Conservation (phyloP, 495 filamentous ascomycete genomes). For the Sphaerosporella brunnea region DNA sequence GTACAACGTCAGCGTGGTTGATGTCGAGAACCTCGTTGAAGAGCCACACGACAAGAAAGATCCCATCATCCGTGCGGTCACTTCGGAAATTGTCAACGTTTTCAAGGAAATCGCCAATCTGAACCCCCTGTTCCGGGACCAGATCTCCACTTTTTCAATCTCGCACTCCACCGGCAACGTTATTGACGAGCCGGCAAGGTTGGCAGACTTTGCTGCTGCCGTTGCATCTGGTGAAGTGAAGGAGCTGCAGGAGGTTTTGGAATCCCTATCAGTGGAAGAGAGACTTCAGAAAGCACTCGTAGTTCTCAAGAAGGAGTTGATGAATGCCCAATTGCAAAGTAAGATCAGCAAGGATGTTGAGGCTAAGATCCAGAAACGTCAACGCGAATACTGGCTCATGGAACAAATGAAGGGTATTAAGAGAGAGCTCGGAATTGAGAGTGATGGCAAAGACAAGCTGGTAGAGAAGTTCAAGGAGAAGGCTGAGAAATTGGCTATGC, state of each 20-base stretch:
- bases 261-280: conserved; percentile 72
- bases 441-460: conserved; percentile 93
- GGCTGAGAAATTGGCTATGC: conserved; percentile 86
- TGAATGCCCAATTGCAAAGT: conserved; percentile 90
- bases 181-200: conserved; percentile 78
- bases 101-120: conserved; percentile 90
- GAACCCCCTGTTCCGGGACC: conserved; percentile 91
- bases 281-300: conserved; percentile 75
- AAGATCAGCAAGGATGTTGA: conserved; percentile 99
- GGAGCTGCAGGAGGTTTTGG: conserved; percentile 88
- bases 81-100: conserved; percentile 92
- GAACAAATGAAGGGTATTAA: conserved; percentile 99
- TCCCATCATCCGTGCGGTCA: conserved; percentile 69
- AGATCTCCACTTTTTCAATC: conserved; percentile 93
- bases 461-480: conserved; percentile 96
- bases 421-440: conserved; percentile 86
- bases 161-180: conserved; percentile 88
- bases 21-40: conserved; percentile 81
- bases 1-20: conserved; percentile 78
- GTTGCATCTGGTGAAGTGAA: conserved; percentile 76
- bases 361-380: conserved; percentile 89
- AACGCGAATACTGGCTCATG: conserved; percentile 97
- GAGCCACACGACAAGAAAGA: conserved; percentile 79
- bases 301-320: conserved; percentile 90
- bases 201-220: conserved; percentile 93